Evolutionary conservation across 2,329 filamentous ascomycete species (phyloP), one percentile per base, ranked within the genome.

Genomic region (Curvularia lunata): DNA sequence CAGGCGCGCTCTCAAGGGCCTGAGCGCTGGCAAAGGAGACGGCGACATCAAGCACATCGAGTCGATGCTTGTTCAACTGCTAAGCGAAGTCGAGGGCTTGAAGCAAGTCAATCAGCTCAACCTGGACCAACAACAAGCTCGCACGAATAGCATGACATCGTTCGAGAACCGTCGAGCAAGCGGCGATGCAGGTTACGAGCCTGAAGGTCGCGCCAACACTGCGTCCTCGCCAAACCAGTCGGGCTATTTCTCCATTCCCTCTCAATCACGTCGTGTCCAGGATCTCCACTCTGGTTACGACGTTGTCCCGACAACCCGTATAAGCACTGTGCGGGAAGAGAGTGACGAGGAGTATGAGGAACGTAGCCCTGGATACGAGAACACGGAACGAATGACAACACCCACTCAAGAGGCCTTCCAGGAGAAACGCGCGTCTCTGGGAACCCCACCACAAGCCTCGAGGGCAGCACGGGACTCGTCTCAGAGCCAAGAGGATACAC

Each of bases 1-100:
- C 80, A 91, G 90, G 69, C 88, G 94, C 62, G 95, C 95, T n/a
- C 82, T 99, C 48, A 94, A 96, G 74, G 93, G 93, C 3, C 82
- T 99, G 48, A 92, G 92, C 67, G 85, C 90, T 28, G 56, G 56
- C 72, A 96, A 95, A 80, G 94, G 92, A 50, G 88, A 90, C 7
- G 94, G 90, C 69, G 95, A 99, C 68, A 85, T 97, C 50, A 86
- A 88, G 63, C 90, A 92, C 67, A 97, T 97, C 47, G 79, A 81
- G 64, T 69, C 72, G 42, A 82, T 82, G 81, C 85, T 99, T 32
- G 91, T 95, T 76, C 92, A 97, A 73, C 85, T 99, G 21, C 86
- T 99, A 19, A 90, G 88, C 49, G 95, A 99, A 74, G 93, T 99
- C 6, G 94, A 98, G 74, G 90, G 75, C 34, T 68, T 83, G 54